These are phyloP conservation scores for Westerdykella ornata DNA, from an alignment of 2,329 filamentous ascomycete species.

Conservation along the genomic window DNA sequence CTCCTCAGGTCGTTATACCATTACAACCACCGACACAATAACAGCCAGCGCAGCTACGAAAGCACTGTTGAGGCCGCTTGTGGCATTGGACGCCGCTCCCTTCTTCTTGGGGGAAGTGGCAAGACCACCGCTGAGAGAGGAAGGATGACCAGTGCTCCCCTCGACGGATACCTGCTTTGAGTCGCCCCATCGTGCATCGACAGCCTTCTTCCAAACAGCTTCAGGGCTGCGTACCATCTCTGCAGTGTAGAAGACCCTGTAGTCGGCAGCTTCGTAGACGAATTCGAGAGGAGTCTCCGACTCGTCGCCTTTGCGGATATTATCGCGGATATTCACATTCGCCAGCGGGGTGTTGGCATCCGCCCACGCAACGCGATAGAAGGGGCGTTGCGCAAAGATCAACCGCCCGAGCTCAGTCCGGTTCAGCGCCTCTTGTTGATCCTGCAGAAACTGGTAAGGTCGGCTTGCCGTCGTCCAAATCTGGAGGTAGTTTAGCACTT, in stretches of 20 bases:
- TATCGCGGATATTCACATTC: conserved; percentile 17
- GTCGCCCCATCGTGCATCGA: conserved; percentile 14
- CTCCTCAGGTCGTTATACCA: too few species aligned
- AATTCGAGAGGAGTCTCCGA: conserved; percentile 48
- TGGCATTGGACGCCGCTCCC: too few species aligned
- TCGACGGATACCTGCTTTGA: conserved; percentile 13
- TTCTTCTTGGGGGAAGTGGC: too few species aligned
- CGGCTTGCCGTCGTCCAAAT: conserved; percentile 5
- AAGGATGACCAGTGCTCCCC: conserved; percentile 11
- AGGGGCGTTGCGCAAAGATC: conserved; percentile 7
- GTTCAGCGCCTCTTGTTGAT: conserved; percentile 10
- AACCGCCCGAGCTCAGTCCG: conserved; percentile 11
- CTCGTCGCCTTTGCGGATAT: conserved; percentile 25
- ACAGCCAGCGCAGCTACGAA: too few species aligned
- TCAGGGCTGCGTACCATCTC: conserved; percentile 46
- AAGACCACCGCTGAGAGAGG: conserved; percentile 9
- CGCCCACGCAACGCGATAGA: conserved; percentile 8
- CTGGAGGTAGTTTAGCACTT: conserved; percentile 13
- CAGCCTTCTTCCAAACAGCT: conserved; percentile 43
- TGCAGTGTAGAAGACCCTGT: conserved; percentile 52
- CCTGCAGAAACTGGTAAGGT: conserved; percentile 6
- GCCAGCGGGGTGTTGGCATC: conserved; percentile 5
- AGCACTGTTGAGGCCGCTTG: too few species aligned
- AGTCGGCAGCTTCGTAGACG: conserved; percentile 53
- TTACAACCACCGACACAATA: too few species aligned